phyloP scores from a whole-genome alignment of 306 rosid species.

The Purshia tridentata region DNA sequence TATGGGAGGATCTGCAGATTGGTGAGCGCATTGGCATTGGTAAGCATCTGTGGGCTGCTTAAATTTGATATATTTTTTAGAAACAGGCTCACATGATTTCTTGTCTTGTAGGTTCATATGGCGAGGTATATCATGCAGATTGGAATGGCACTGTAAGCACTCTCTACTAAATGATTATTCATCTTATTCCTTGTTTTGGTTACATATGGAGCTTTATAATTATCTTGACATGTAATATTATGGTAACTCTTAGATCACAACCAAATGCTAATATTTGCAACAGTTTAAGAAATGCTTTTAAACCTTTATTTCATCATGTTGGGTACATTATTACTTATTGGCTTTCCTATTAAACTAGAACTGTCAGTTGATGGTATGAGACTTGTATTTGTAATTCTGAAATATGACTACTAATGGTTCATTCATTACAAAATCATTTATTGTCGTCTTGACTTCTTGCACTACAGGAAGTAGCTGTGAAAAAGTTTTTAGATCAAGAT shows the following conservation, averaged over 20 bases:
- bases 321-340: neutral
- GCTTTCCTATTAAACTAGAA: neutral
- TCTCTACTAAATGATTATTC: conserved; percentile 6
- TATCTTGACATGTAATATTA: neutral
- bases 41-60: conserved; percentile 35
- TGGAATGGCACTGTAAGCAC: conserved; percentile 95
- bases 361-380: conserved; percentile 4
- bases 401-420: neutral
- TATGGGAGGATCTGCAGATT: conserved; percentile 93
- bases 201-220: neutral
- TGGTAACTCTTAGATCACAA: conserved; percentile 8
- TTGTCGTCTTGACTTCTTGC: conserved; percentile 27
- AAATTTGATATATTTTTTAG: neutral
- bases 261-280: conserved; percentile 18
- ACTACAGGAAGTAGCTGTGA: conserved; percentile 95
- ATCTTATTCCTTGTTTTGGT: neutral
- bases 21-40: conserved; percentile 99
- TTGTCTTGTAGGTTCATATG: conserved; percentile 59
- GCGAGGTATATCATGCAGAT: conserved; percentile 90
- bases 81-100: conserved; percentile 9
- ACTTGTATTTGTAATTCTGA: neutral
- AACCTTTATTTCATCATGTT: neutral
- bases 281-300: neutral
- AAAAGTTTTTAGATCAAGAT: conserved; percentile 95
- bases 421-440: conserved; percentile 4